Evolutionary conservation across 169 alveolate genomes (phyloP).

Genomic region (Plasmodium vinckei): DNA sequence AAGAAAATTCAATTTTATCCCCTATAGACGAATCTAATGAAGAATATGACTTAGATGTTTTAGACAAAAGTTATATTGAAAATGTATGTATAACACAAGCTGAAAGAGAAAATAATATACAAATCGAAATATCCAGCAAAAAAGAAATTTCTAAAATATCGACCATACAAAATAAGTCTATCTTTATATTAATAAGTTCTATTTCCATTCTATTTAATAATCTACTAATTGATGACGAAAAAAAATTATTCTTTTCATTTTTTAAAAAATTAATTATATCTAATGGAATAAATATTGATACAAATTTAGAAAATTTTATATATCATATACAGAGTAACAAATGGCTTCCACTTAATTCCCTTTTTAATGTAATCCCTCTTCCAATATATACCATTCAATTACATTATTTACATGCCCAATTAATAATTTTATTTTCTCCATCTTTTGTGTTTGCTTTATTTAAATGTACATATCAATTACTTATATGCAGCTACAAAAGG

Average conservation of each 20-base stretch:
- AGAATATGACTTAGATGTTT: slow-evolving; percentile 50
- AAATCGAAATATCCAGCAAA: slow-evolving; percentile 42
- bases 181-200: slow-evolving; percentile 55
- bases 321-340: slow-evolving; percentile 51
- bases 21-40: slow-evolving; percentile 11
- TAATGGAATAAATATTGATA: slow-evolving; percentile 12
- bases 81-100: slow-evolving; percentile 67
- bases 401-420: background rate
- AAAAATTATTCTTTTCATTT: slow-evolving; percentile 27
- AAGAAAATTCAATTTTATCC: slow-evolving; percentile 9
- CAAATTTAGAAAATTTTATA: slow-evolving; percentile 11
- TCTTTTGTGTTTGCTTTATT: background rate
- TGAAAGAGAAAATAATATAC: slow-evolving; percentile 56
- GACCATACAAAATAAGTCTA: slow-evolving; percentile 31
- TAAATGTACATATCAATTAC: background rate
- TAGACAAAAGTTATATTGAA: slow-evolving; percentile 68
- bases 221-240: slow-evolving; percentile 54
- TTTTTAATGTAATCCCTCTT: slow-evolving; percentile 28
- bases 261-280: slow-evolving; percentile 35
- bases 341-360: slow-evolving; percentile 33
- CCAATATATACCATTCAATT: background rate
- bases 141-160: slow-evolving; percentile 47
- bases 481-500: slow-evolving; percentile 14
- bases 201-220: slow-evolving; percentile 51
- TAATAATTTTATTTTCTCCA: background rate